Percentiles rank a stretch among this genome's conserved stretches.
Evolutionary conservation across 345 rosid genomes (phyloP).

Genomic region (Dimocarpus longan): DNA sequence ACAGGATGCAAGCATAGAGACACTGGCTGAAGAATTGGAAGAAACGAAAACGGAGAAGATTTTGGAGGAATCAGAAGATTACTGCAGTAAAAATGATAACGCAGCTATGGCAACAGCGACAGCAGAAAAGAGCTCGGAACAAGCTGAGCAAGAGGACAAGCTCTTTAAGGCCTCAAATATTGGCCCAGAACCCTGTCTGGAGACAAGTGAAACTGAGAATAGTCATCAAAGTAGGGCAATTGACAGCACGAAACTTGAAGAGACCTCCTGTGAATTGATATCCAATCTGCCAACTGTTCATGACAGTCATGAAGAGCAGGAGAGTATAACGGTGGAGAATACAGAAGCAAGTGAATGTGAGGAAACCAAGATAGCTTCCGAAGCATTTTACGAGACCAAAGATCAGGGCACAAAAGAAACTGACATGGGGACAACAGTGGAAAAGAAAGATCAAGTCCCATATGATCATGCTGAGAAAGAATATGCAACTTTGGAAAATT

Average conservation of each 20-base stretch:
- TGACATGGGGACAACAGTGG: background rate
- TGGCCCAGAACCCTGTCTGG: constrained; percentile 10
- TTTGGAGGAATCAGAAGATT: constrained; percentile 13
- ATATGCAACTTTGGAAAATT: background rate
- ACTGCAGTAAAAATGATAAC: constrained; percentile 12
- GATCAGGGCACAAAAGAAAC: constrained; percentile 16
- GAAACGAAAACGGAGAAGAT: constrained; percentile 26
- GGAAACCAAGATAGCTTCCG: constrained; percentile 13
- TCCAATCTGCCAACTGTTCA: constrained; percentile 17
- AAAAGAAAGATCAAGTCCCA: constrained; percentile 17
- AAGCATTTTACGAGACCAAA: background rate
- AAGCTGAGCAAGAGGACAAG: constrained; percentile 15
- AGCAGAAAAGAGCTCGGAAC: constrained; percentile 22
- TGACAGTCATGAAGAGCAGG: constrained; percentile 13
- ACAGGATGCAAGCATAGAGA: constrained; percentile 23
- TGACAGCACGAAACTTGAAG: constrained; percentile 13
- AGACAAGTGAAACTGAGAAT: constrained; percentile 24
- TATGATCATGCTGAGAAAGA: constrained; percentile 4
- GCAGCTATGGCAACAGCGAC: background rate
- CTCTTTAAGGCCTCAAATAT: constrained; percentile 11
- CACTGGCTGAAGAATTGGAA: constrained; percentile 18
- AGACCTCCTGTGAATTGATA: constrained; percentile 21
- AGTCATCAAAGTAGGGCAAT: constrained; percentile 20
- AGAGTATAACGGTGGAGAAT: background rate
- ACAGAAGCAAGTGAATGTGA: background rate